These are phyloP conservation scores for Suzukiozyma palmioleophila DNA, from an alignment of 1,139 yeast species.

Conservation along the genomic window DNA sequence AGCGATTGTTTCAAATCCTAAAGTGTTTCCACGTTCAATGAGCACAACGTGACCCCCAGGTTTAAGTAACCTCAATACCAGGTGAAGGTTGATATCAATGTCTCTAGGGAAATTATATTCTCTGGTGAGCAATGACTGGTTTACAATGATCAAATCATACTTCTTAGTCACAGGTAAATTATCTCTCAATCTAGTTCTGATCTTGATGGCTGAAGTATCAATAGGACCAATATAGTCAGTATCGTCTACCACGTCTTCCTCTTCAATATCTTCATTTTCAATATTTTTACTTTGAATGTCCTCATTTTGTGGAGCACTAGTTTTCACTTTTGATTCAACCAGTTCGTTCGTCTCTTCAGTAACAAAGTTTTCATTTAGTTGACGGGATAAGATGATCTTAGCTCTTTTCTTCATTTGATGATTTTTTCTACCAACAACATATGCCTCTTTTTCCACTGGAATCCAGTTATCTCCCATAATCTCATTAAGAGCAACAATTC, in stretches of 20 bases:
- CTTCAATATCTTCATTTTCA: slow-evolving; percentile 17
- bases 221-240: slow-evolving; percentile 51
- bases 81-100: slow-evolving; percentile 65
- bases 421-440: slow-evolving; percentile 60
- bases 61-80: slow-evolving; percentile 53
- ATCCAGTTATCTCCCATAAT: slow-evolving; percentile 60
- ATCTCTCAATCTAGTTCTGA: slow-evolving; percentile 51
- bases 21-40: slow-evolving; percentile 84
- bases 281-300: too few relatives aligned
- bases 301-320: slow-evolving; percentile 14
- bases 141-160: slow-evolving; percentile 83
- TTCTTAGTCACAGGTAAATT: slow-evolving; percentile 42
- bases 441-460: slow-evolving; percentile 67
- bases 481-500: slow-evolving; percentile 84
- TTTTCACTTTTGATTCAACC: slow-evolving; percentile 9
- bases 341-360: slow-evolving; percentile 11
- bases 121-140: slow-evolving; percentile 68
- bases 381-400: slow-evolving; percentile 68
- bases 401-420: slow-evolving; percentile 77
- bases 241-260: slow-evolving; percentile 16
- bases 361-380: slow-evolving; percentile 44
- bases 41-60: slow-evolving; percentile 79
- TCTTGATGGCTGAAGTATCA: slow-evolving; percentile 49
- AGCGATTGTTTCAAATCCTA: slow-evolving; percentile 85
- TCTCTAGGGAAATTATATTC: slow-evolving; percentile 63